phyloP scores from a whole-genome alignment of 805 yeast genomes.

The Yamadazyma sp. region DNA sequence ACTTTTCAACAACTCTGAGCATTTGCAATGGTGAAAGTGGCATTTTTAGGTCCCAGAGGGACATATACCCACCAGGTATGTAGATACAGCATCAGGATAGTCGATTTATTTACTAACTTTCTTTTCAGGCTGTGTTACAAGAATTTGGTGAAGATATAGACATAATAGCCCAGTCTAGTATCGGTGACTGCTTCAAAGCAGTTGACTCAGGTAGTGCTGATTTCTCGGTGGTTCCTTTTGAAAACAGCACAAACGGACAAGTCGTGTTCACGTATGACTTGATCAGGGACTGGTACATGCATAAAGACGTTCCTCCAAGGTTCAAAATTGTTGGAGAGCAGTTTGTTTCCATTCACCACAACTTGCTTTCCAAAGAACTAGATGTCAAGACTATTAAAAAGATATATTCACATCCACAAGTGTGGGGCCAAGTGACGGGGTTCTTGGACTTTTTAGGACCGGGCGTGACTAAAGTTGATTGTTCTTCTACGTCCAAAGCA shows the following conservation, averaged over 20 bases:
- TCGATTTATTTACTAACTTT: constrained; percentile 6
- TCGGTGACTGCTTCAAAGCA: constrained; percentile 61
- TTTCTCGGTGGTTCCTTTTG: constrained; percentile 82
- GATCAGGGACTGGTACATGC: constrained; percentile 62
- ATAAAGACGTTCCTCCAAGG: constrained; percentile 14
- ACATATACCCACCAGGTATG: constrained; percentile 88
- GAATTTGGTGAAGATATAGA: constrained; percentile 45
- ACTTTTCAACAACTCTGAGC: too few relatives aligned
- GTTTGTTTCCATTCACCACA: constrained; percentile 80
- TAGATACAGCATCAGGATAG: too few relatives aligned
- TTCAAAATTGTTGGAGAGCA: constrained; percentile 72
- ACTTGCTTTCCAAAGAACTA: constrained; percentile 52
- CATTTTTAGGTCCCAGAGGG: constrained; percentile 86
- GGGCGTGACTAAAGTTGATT: constrained; percentile 48
- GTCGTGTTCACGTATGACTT: constrained; percentile 85
- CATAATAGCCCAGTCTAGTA: constrained; percentile 40
- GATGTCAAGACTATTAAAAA: constrained; percentile 47
- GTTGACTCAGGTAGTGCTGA: constrained; percentile 50
- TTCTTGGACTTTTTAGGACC: constrained; percentile 46
- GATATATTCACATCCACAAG: constrained; percentile 94
- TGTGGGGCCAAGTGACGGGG: constrained; percentile 85
- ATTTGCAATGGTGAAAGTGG: constrained; percentile 49
- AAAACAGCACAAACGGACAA: constrained; percentile 93
- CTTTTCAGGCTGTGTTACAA: constrained; percentile 46
- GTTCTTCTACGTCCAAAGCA: constrained; percentile 81